Evolutionary conservation across 2,329 filamentous ascomycete genomes (phyloP).

Genomic region (Lasiodiplodia sp.): DNA sequence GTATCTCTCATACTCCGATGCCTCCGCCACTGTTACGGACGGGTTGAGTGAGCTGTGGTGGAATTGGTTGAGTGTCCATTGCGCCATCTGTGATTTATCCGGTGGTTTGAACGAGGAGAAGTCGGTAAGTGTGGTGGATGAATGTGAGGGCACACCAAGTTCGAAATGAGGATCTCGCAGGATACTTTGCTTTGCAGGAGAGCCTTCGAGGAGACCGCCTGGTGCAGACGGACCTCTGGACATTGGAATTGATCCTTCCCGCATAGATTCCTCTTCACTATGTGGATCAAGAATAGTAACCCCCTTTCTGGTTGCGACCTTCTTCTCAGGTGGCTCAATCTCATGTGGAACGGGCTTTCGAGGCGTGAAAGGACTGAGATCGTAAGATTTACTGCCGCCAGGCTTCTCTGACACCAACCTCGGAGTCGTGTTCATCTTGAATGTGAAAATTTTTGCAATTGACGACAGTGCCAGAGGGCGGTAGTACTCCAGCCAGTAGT

Average conservation of each 20-base stretch:
- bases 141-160: constrained; percentile 35
- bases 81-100: constrained; percentile 82
- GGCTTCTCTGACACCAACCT: constrained; percentile 81
- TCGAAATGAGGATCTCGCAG: constrained; percentile 50
- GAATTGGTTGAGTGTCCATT: constrained; percentile 88
- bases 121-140: constrained; percentile 36
- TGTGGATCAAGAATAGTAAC: constrained; percentile 73
- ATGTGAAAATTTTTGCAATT: constrained; percentile 90
- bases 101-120: constrained; percentile 57
- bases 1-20: constrained; percentile 87
- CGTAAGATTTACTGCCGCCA: constrained; percentile 75
- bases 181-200: constrained; percentile 50
- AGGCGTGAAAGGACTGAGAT: constrained; percentile 87
- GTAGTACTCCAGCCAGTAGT: constrained; percentile 99
- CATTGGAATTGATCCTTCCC: constrained; percentile 6
- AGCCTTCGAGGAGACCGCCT: constrained; percentile 39
- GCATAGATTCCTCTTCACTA: constrained; percentile 42
- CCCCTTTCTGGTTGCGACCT: constrained; percentile 66
- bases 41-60: constrained; percentile 87
- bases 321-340: constrained; percentile 63
- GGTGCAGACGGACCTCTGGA: constrained; percentile 34
- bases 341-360: constrained; percentile 54
- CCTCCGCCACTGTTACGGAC: constrained; percentile 76
- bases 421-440: constrained; percentile 88
- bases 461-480: constrained; percentile 86